phyloP scores from a whole-genome alignment of 805 yeast genomes.

The Starmerella davenportii region DNA sequence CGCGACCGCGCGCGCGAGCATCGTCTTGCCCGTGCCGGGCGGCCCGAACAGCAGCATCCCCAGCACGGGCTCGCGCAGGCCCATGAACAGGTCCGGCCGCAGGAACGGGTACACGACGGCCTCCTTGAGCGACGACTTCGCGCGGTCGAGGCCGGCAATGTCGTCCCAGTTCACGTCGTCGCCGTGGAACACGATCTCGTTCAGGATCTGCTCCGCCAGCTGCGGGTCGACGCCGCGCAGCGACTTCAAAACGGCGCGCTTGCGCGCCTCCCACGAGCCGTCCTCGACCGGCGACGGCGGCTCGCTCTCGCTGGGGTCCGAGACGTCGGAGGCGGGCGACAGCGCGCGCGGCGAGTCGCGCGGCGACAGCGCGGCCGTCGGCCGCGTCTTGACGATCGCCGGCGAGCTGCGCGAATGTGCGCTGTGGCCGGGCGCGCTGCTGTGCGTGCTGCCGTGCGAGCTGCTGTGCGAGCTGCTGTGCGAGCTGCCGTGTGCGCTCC shows the following conservation, averaged over 20 bases:
- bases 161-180: slow-evolving; percentile 92
- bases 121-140: slow-evolving; percentile 76
- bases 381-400: too few species aligned
- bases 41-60: slow-evolving; percentile 97
- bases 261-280: background rate
- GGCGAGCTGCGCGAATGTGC: background rate
- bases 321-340: background rate
- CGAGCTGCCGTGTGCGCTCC: background rate
- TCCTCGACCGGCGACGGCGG: background rate
- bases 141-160: slow-evolving; percentile 79
- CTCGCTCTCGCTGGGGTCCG: background rate
- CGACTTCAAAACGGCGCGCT: background rate
- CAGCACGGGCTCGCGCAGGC: slow-evolving; percentile 80
- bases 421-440: background rate
- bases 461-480: too few species aligned
- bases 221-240: slow-evolving; percentile 52
- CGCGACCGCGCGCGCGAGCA: slow-evolving; percentile 94
- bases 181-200: slow-evolving; percentile 75
- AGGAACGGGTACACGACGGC: slow-evolving; percentile 91
- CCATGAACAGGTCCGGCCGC: slow-evolving; percentile 81
- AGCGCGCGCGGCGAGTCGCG: background rate
- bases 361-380: background rate
- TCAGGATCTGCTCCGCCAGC: slow-evolving; percentile 69
- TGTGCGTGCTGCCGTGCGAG: background rate
- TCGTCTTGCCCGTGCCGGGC: slow-evolving; percentile 97